Evolutionary conservation across 768 basidiomycete species (phyloP).

Genomic region (Xerocomellus intermedius): DNA sequence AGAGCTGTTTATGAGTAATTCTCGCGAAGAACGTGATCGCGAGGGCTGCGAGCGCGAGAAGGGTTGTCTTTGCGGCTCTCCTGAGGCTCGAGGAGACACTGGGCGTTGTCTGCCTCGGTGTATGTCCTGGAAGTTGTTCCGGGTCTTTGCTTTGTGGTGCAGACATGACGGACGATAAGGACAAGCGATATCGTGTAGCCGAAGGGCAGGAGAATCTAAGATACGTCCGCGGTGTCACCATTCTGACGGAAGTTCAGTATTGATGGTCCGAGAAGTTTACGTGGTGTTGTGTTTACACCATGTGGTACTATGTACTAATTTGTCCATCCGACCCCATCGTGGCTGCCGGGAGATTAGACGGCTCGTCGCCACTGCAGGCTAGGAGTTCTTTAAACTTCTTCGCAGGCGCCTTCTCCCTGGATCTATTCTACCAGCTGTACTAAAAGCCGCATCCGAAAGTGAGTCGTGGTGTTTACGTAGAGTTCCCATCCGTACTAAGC

Average conservation of each 20-base stretch:
- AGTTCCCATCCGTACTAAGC: not conserved
- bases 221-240: not conserved
- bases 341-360: too few relatives aligned
- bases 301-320: not conserved
- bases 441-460: not conserved
- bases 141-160: slow-evolving; percentile 4
- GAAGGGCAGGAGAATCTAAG: not conserved
- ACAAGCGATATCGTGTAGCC: not conserved
- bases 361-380: too few relatives aligned
- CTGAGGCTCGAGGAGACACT: slow-evolving; percentile 5
- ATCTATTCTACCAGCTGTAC: too few relatives aligned
- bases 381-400: too few relatives aligned
- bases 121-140: slow-evolving; percentile 13
- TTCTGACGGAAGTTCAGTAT: not conserved
- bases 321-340: too few relatives aligned
- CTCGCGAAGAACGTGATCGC: slow-evolving; percentile 13
- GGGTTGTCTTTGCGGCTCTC: slow-evolving; percentile 1
- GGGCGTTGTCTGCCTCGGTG: not conserved
- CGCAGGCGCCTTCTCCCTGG: too few relatives aligned
- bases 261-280: too few relatives aligned
- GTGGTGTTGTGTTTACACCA: too few relatives aligned
- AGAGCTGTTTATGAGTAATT: slow-evolving; percentile 2
- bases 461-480: not conserved
- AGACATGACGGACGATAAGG: slow-evolving; percentile 12
- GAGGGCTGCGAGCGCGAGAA: slow-evolving; percentile 20